Evolutionary conservation across 1,139 yeast species (phyloP), one percentile per base, ranked within the genome.

Genomic region (Saccharomyces hybrid): DNA sequence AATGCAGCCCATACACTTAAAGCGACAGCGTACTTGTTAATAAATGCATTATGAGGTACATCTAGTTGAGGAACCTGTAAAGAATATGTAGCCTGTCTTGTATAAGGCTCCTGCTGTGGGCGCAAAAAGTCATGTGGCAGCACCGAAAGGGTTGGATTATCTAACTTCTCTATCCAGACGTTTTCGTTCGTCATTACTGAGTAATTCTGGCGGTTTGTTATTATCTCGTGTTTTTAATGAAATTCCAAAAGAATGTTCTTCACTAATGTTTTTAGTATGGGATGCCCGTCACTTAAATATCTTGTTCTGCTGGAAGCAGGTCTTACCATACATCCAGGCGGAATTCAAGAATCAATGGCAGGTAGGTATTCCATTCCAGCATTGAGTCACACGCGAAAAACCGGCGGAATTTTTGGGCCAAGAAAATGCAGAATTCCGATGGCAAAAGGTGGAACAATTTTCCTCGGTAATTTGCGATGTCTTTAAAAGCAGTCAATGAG

Each of bases 81-180:
- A 7, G 77, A 66, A 60, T 77, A 71, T 31, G 76, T 74, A 30
- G 61, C 65, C 47, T 91, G 83, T 70, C 86, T 89, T 23, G 84
- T 83, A 11, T 84, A 78, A 59, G 82, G 82, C 59, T 83, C 83
- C 57, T 82, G 82, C 13, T 83, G 75, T 1, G 96, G 96, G 66
- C 86, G 83, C 60, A 87, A 82, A 70, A 80, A 91, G 70, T 91
- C 98, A 62, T 86, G 87, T 13, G 98, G 97, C 55, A 91, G 77
- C 28, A 86, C 88, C 54, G 96, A 88, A 56, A 90, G 76, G 2
- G 97, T 89, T 51, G 96, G 91, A 64, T 81, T 86, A 61, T 86
- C 87, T 70, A 91, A 79, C 60, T 81, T 77, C 53, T 78, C 72
- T 50, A 81, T 75, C 97, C 97, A 90, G 65, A 75, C 79, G 48